Base-by-base conservation (phyloP, 257 asterid species). In the Solanum bukasovii region DNA sequence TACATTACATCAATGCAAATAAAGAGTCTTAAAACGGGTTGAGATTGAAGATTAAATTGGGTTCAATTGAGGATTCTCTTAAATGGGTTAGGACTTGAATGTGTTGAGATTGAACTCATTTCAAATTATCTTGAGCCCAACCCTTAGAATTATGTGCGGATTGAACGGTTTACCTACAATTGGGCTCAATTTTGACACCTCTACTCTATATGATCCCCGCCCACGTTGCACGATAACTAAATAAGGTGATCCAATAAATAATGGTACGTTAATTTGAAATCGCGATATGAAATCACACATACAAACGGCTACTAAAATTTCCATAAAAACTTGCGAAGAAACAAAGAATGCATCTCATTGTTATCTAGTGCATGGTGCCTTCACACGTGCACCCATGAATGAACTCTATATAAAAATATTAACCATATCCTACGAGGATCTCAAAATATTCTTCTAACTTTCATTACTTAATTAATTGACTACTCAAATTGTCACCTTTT, bases 381-480 rank as follows among this genome's bases (percentile, higher is more conserved):
- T 52, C 42, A 81, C 85, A 81, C 85, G 85, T 81, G 68, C 70
- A 14, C 27, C 85, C 42, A 49, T 81, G 70, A 49, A 29, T 46
- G 68, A 81, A 81, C 68, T 29, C 27, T 29, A 81, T 18, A 79
- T 79, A 46, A 44, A 46, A 29, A 23, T 81, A 81, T 81, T 29
- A 81, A 81, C 40, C 20, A 46, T 46, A 46, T 46, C 68, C 68
- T 81, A 29, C 1, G 85, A 46, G 70, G 12, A 49, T 82, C 85
- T 82, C 85, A 82, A 82, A 82, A 49, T 82, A 82, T 49, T 82
- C 70, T 82, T 82, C 8, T 20, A 82, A 6, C 68, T 81, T 46
- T 6, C 3, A 5, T 81, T 46, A 29, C 68, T 27, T 5, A 13
- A 42, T 78, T 81, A 77, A 9, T 77, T 38, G 13, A 40, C 23